Evolutionary conservation across 1,284 basidiomycete species (phyloP).

Genomic region (Fistulinella cinereoalba): DNA sequence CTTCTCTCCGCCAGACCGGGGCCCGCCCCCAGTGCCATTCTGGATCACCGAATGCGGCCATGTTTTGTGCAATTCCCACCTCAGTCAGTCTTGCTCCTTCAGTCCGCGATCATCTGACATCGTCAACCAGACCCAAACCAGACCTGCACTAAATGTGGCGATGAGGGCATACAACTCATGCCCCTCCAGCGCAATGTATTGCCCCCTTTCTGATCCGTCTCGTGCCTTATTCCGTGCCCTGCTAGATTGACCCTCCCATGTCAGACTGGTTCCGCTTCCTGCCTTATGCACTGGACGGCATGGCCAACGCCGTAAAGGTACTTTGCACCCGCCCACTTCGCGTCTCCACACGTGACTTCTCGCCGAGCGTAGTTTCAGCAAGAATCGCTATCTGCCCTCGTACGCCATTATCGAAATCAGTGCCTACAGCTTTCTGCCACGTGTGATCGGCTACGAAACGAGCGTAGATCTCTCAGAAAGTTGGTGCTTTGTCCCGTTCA

Average conservation of each 20-base stretch:
- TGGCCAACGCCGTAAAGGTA: conserved; percentile 67
- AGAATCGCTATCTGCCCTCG: conserved; percentile 65
- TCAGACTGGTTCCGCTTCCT: conserved; percentile 72
- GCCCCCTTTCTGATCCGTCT: conserved; percentile 16
- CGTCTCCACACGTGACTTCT: not conserved
- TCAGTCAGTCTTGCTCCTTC: conserved; percentile 52
- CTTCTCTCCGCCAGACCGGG: conserved; percentile 48
- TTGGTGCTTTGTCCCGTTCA: conserved; percentile 27
- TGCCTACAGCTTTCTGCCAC: conserved; percentile 33
- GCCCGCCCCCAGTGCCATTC: conserved; percentile 61
- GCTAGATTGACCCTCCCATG: conserved; percentile 73
- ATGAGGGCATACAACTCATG: conserved; percentile 60
- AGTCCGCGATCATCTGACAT: not conserved
- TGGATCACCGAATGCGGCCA: conserved; percentile 85
- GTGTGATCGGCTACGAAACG: conserved; percentile 37
- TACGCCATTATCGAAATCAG: conserved; percentile 56
- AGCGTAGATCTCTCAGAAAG: conserved; percentile 53
- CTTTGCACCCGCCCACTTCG: conserved; percentile 8
- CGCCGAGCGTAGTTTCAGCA: conserved; percentile 61
- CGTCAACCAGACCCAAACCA: conserved; percentile 56
- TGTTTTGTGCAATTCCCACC: conserved; percentile 76
- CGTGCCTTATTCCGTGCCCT: not conserved
- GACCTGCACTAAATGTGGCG: conserved; percentile 64
- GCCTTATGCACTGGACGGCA: conserved; percentile 55
- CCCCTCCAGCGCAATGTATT: conserved; percentile 71